Conservation (phyloP, 768 basidiomycete species). For the Rossbeevera mucosa region DNA sequence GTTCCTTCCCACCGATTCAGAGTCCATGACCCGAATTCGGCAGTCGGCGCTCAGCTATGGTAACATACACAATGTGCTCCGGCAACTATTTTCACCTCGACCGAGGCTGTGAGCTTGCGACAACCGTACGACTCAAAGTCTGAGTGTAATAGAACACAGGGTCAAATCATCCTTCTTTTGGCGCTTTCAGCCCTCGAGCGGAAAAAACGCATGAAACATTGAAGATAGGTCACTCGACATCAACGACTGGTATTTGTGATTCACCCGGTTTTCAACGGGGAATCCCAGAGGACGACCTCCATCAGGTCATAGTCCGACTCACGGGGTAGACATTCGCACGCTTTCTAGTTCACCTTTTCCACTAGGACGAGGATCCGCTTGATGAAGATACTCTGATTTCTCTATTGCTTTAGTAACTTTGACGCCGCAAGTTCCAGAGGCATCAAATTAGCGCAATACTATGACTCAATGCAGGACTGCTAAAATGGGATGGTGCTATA, state of each 20-base stretch:
- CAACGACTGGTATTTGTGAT: constrained; percentile 1
- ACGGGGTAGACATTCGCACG: constrained; percentile 4
- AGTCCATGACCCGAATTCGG: constrained; percentile 1
- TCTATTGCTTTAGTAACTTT: background rate
- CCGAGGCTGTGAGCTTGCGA: constrained; percentile 5
- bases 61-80: background rate
- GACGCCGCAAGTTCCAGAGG: background rate
- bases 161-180: constrained; percentile 8
- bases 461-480: background rate
- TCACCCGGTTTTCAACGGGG: constrained; percentile 9
- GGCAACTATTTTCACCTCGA: constrained; percentile 7
- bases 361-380: background rate
- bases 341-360: background rate
- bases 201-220: background rate
- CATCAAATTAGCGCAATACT: background rate
- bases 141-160: constrained; percentile 5
- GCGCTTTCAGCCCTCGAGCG: constrained; percentile 5
- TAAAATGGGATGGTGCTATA: background rate
- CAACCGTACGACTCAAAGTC: background rate
- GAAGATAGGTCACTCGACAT: constrained; percentile 1
- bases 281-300: constrained; percentile 3
- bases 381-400: background rate
- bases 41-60: constrained; percentile 1
- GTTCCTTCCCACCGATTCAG: background rate
- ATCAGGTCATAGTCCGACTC: constrained; percentile 10